These are phyloP conservation scores for Pseudogymnoascus verrucosus DNA, from an alignment of 2,329 filamentous ascomycete species.

Conservation along the genomic window DNA sequence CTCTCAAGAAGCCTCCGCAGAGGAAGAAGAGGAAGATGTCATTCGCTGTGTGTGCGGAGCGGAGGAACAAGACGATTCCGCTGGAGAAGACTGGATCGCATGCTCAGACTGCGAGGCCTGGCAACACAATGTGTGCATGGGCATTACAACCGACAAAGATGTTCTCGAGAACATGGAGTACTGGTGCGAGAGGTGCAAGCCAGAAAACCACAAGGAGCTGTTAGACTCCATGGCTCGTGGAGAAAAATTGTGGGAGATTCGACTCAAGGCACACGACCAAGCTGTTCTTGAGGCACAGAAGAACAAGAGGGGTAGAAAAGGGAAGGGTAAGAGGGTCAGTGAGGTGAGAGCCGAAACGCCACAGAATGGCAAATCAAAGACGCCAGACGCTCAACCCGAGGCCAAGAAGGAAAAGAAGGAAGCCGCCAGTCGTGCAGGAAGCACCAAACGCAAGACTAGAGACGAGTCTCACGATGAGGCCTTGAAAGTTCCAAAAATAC, in stretches of 20 bases:
- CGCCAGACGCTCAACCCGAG: conserved; percentile 16
- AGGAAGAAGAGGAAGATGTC: conserved; percentile 44
- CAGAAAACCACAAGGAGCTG: conserved; percentile 73
- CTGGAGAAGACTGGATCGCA: conserved; percentile 87
- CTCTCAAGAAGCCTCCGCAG: conserved; percentile 22
- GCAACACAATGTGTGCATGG: conserved; percentile 97
- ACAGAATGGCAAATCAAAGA: conserved; percentile 29
- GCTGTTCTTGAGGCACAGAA: conserved; percentile 52
- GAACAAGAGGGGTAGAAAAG: conserved; percentile 55
- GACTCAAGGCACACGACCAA: conserved; percentile 54
- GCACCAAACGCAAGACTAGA: conserved; percentile 48
- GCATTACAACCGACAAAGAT: conserved; percentile 66
- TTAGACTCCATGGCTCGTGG: conserved; percentile 70
- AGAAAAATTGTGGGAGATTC: conserved; percentile 78
- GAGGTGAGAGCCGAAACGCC: conserved; percentile 38
- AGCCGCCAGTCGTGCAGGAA: conserved; percentile 30
- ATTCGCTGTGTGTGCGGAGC: conserved; percentile 93
- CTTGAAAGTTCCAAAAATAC: conserved; percentile 33
- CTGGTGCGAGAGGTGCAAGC: conserved; percentile 84
- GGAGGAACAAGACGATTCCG: conserved; percentile 75
- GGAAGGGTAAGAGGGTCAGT: conserved; percentile 52
- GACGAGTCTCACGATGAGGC: conserved; percentile 47
- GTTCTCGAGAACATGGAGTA: conserved; percentile 48
- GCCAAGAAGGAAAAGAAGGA: conserved; percentile 37
- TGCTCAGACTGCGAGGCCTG: conserved; percentile 89